A percentile compares a stretch with the other conserved stretches of the same genome.
Evolutionary conservation across 176 grass and related monocot genomes (phyloP).

Genomic region (Phragmites australis): DNA sequence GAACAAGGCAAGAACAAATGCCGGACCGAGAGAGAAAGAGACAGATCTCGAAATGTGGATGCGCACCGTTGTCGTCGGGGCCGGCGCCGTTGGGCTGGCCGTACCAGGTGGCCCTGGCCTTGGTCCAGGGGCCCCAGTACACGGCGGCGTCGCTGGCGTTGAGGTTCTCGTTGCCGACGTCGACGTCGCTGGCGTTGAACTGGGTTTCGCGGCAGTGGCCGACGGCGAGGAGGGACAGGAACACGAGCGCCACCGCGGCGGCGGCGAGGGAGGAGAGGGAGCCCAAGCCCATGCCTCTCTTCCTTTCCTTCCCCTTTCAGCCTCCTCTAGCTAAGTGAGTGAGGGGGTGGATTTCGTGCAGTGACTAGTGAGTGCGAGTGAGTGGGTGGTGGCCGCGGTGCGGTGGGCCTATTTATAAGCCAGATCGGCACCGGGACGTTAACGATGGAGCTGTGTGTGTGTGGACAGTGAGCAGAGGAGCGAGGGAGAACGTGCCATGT

Average conservation of each 20-base stretch:
- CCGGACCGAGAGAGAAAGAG: neutral
- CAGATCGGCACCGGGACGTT: conserved; percentile 28
- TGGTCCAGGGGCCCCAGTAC: conserved; percentile 49
- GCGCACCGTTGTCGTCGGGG: conserved; percentile 75
- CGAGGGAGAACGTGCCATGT: conserved; percentile 56
- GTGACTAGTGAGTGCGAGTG: neutral
- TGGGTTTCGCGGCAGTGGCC: conserved; percentile 24
- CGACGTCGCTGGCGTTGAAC: conserved; percentile 11
- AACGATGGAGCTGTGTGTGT: neutral
- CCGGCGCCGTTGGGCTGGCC: conserved; percentile 78
- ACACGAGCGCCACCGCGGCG: conserved; percentile 23
- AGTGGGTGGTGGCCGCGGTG: conserved; percentile 33
- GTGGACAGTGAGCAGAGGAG: neutral
- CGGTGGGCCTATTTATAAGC: conserved; percentile 51
- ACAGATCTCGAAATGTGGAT: neutral
- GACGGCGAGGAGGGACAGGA: conserved; percentile 32
- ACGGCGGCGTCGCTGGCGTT: conserved; percentile 44
- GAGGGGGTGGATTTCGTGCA: neutral
- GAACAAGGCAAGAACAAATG: neutral
- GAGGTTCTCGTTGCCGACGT: conserved; percentile 6
- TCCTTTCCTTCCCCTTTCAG: neutral
- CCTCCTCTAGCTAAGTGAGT: neutral
- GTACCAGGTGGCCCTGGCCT: conserved; percentile 84
- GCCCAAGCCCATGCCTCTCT: conserved; percentile 17
- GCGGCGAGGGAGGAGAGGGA: conserved; percentile 13